Base-by-base conservation (phyloP, 176 grass and related monocot species). In the Hordeum marinum region DNA sequence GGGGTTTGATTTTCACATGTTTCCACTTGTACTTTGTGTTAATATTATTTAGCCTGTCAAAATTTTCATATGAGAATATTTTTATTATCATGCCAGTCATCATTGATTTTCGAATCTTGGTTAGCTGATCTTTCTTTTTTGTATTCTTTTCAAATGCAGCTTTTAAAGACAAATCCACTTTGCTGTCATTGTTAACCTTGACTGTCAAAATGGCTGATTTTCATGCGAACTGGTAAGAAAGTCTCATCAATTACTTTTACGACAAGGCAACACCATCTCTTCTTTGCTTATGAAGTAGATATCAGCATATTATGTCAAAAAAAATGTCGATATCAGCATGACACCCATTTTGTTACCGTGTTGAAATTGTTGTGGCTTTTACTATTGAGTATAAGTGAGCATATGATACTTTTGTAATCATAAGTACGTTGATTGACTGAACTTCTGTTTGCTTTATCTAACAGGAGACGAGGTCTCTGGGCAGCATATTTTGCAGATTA, bases 131-230 rank as follows among this genome's bases (percentile, higher is more conserved):
- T 20, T 15, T 71, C 29, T 50, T 50, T 31, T 63, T 9, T 66
- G 64, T 27, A 23, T n/a, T 89, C 9, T 66, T 80, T 58, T 5
- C 37, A 89, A 62, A 68, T 62, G 70, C n/a, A 85, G 77, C 5
- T 24, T 48, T 2, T 61, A 3, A 1, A 82, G 43, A 20, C 17
- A 81, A 85, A 76, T 39, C 48, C 74, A 41, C 71, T 71, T 52
- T 65, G 17, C 3, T 75, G 17, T 46, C 32, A 13, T 17, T 18
- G 2, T 65, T 20, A 58, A 7, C 45, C 6, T 77, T 48, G 50
- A 68, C 20, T 42, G 24, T 9, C 42, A 29, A 72, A 78, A 75
- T 31, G 24, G 15, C 37, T 3, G 21, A 70, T 88, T 11, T 52
- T 4, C 5, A 25, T 48, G 42, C 13, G 25, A 17, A 24, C 41